Base-by-base conservation (phyloP, 1,284 basidiomycete species). In the Porphyrellus sp. region DNA sequence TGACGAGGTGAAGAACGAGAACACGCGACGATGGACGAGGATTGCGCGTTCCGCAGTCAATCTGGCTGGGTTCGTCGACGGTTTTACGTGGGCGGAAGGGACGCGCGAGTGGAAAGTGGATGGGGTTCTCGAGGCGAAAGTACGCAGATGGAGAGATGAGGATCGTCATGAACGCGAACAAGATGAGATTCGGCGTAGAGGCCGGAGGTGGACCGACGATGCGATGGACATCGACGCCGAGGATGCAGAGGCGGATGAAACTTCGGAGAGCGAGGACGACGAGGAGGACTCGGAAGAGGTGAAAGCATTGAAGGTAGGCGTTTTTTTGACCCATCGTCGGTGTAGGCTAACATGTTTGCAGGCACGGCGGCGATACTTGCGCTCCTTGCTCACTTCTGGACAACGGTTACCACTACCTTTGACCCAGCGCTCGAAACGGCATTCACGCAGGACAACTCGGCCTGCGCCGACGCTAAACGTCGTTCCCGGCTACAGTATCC, bases 401-500 rank as follows among this genome's bases (percentile, higher is more conserved):
- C 72, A 76, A 42, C 73, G 62, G 45, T 51, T 70, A 6, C 43
- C 70, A 45, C 57, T 70, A 16, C 54, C 70, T 33, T 60, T 72
- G 60, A 66, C 65, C 38, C 60, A 51, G 20, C 73, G 54, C 54
- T 61, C 77, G 63, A 77, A 65, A 55, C 66, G 62, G 47, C 65
- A 61, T 35, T 46, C 67, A 39, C 68, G 68, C 46, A 71, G 69
- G 49, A 54, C 67, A 23, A 16, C 62, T 59, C 61, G 64, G 20
- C 61, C 72, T 6, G 70, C 70, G 9, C 71, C 77, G 4, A 61
- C 74, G 8, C 65, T 90, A n/a, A 74, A 77, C 35, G 79, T 92
- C 52, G 74, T 91, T 7, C 81, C 92, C 0, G 94, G 95, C 1
- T 97, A 95, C 70, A 93, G 93, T 2, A 79, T 89, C 35, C 84